phyloP scores from a whole-genome alignment of 2,329 filamentous ascomycete genomes.

The Xylariales sp. region DNA sequence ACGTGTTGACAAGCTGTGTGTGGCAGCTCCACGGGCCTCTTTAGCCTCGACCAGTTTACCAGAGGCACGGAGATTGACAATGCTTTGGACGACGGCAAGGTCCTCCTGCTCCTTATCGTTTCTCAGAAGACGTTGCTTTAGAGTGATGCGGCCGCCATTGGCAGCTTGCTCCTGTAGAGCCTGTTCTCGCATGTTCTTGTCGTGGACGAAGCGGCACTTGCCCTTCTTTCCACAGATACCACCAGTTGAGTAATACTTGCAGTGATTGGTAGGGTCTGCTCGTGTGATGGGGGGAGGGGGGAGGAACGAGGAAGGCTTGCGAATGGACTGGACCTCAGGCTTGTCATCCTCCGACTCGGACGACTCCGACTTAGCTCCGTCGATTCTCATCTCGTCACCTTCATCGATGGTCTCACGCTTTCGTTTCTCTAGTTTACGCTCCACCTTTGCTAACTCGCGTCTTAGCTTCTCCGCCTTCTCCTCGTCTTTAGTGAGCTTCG shows the following conservation, averaged over 20 bases:
- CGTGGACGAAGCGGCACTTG: slow-evolving; percentile 71
- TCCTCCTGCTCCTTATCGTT: slow-evolving; percentile 68
- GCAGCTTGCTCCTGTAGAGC: slow-evolving; percentile 59
- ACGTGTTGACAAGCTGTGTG: slow-evolving; percentile 20
- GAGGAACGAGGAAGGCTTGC: slow-evolving; percentile 31
- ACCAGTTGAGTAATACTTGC: slow-evolving; percentile 67
- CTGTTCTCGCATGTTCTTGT: slow-evolving; percentile 57
- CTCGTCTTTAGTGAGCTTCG: slow-evolving; percentile 49
- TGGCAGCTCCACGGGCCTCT: slow-evolving; percentile 20
- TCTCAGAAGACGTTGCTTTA: slow-evolving; percentile 59
- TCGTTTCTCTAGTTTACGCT: slow-evolving; percentile 60
- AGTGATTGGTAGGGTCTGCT: slow-evolving; percentile 60
- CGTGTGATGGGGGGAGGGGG: slow-evolving; percentile 45
- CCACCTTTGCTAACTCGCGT: slow-evolving; percentile 63
- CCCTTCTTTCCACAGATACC: slow-evolving; percentile 67
- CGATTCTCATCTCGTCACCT: slow-evolving; percentile 59
- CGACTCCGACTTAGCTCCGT: slow-evolving; percentile 33
- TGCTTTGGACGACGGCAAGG: slow-evolving; percentile 59
- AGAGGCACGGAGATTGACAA: slow-evolving; percentile 59
- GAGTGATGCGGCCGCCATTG: slow-evolving; percentile 61
- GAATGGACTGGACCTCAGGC: slow-evolving; percentile 51
- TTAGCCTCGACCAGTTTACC: slow-evolving; percentile 30
- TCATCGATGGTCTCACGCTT: slow-evolving; percentile 65
- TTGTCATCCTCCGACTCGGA: slow-evolving; percentile 52
- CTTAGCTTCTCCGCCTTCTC: slow-evolving; percentile 57